Evolutionary conservation across 306 rosid species (phyloP).

Genomic region (Dryas alaskensis): DNA sequence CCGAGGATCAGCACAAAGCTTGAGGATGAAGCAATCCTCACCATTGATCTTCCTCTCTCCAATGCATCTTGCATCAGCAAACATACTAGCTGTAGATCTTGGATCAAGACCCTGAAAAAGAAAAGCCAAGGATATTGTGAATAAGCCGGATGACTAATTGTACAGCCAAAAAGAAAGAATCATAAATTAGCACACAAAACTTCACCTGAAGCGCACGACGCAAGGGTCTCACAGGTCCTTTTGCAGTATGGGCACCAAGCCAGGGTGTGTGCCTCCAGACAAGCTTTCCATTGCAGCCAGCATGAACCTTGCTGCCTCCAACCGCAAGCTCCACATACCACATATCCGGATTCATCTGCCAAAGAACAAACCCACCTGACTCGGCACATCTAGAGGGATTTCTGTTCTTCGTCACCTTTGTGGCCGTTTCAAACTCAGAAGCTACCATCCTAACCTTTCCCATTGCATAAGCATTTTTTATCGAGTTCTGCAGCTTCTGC

Average conservation of each 20-base stretch:
- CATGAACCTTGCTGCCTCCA: constrained; percentile 94
- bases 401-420: constrained; percentile 69
- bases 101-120: constrained; percentile 87
- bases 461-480: constrained; percentile 90
- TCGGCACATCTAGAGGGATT: constrained; percentile 73
- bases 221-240: constrained; percentile 93
- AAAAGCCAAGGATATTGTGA: constrained; percentile 1
- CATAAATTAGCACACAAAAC: background rate
- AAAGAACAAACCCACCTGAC: constrained; percentile 97
- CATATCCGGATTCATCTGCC: constrained; percentile 99
- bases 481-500: constrained; percentile 78
- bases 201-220: constrained; percentile 96
- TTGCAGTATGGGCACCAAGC: constrained; percentile 95
- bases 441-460: constrained; percentile 96
- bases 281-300: constrained; percentile 93
- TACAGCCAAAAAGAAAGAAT: background rate
- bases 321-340: constrained; percentile 98
- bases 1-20: constrained; percentile 84
- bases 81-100: constrained; percentile 88
- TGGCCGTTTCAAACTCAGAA: constrained; percentile 92
- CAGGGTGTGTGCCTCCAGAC: constrained; percentile 99
- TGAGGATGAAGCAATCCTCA: constrained; percentile 96
- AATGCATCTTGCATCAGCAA: constrained; percentile 80
- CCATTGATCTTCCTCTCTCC: constrained; percentile 92
- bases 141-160: background rate